Evolutionary conservation across 805 yeast genomes (phyloP).

Genomic region (Cyberlindnera nakhonratchasimensis): DNA sequence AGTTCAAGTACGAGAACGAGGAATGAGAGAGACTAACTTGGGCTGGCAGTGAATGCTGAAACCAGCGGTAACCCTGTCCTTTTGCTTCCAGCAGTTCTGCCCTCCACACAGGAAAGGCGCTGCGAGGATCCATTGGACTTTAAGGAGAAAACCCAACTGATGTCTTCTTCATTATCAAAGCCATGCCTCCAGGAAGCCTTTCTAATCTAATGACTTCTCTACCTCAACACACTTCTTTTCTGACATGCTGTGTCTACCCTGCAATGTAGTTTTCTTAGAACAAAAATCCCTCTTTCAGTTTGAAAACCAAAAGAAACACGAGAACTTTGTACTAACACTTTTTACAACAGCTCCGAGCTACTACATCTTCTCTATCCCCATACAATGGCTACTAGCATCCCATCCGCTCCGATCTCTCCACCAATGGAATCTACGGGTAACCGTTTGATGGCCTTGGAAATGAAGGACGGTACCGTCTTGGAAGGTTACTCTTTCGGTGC

Average conservation of each 20-base stretch:
- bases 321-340: slow-evolving; percentile 9
- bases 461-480: slow-evolving; percentile 78
- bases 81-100: too few relatives aligned
- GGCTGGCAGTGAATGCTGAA: slow-evolving; percentile 8
- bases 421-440: slow-evolving; percentile 83
- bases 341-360: slow-evolving; percentile 11
- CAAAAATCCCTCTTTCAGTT: slow-evolving; percentile 11
- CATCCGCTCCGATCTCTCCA: slow-evolving; percentile 84
- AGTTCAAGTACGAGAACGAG: slow-evolving; percentile 20
- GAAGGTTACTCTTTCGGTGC: slow-evolving; percentile 99
- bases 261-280: slow-evolving; percentile 9
- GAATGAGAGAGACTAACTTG: slow-evolving; percentile 2
- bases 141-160: not conserved
- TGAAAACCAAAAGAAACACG: too few relatives aligned
- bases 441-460: slow-evolving; percentile 81
- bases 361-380: slow-evolving; percentile 5
- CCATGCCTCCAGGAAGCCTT: not conserved
- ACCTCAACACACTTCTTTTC: slow-evolving; percentile 1
- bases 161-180: not conserved
- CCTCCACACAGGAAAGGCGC: too few relatives aligned
- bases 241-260: not conserved
- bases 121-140: too few relatives aligned
- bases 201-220: slow-evolving; percentile 14
- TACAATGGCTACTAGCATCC: slow-evolving; percentile 31
- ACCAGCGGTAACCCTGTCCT: too few relatives aligned